Base-by-base conservation (phyloP, 495 filamentous ascomycete genomes). In the Aspergillus cristatus region DNA sequence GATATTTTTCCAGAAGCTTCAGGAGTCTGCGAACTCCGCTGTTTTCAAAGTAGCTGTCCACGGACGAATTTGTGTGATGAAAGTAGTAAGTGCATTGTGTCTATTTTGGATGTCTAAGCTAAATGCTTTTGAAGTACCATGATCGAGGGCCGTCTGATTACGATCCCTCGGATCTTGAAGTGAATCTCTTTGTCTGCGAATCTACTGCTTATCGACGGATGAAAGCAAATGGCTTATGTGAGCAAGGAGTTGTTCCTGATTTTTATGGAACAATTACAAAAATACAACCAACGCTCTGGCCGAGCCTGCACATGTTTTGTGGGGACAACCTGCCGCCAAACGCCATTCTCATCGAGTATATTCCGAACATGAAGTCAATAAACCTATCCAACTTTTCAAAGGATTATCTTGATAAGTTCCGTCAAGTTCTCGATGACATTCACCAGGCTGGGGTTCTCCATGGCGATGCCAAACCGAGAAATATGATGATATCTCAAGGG, bases 271-370 rank as follows among this genome's bases (percentile, higher is more conserved):
- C 43, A 15, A 44, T 53, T 13, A 40, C 20, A 26, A 37, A 50
- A 25, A 53, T 55, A 25, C 39, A 50, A 20, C 37, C 43, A 2
- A 38, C 32, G 14, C 8, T 34, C 14, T 47, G 43, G 49, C 52
- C 49, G 26, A 30, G 26, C 34, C 42, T 55, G 25, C 7, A 42
- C 11, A 45, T 41, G 38, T 53, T 55, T 36, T 24, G 37, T 24
- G 25, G 47, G n/a, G 52, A 54, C 34, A 28, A 43, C 22, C 33
- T 53, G 14, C 41, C 41, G 7, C 50, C 50, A 4, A 51, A 53
- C 29, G 49, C 53, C 26, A 38, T 53, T 25, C 38, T 56, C 10
- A 50, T 56, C 25, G 53, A 52, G 32, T 55, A 55, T 32, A 47
- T 52, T 13, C 51, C 51, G 12, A 25, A 52, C 38, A 18, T 47